These are phyloP conservation scores for Aspergillus ostianus DNA, from an alignment of 495 filamentous ascomycete species.

Conservation along the genomic window DNA sequence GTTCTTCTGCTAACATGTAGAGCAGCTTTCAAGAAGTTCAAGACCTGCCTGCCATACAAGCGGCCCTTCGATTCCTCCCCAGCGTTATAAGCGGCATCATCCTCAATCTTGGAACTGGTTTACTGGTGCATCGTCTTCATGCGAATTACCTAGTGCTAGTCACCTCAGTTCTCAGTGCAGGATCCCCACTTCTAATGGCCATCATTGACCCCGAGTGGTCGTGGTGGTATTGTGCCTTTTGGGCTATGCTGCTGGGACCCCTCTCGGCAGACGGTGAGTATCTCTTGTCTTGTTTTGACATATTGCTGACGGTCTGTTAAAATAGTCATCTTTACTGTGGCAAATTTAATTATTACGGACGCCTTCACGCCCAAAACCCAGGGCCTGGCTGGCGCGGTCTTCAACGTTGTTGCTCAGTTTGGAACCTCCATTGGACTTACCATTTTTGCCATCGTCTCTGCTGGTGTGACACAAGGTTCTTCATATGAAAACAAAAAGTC, in stretches of 20 bases:
- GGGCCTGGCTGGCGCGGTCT: slow-evolving; percentile 56
- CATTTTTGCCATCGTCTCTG: slow-evolving; percentile 47
- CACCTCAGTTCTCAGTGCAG: no score
- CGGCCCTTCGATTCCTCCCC: slow-evolving; percentile 1
- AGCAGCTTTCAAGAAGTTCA: slow-evolving; percentile 3
- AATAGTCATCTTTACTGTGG: slow-evolving; percentile 45
- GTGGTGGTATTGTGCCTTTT: no score
- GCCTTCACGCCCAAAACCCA: slow-evolving; percentile 23
- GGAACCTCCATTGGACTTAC: slow-evolving; percentile 56
- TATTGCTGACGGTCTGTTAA: no score
- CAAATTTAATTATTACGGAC: slow-evolving; percentile 51
- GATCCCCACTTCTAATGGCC: no score
- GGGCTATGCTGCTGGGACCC: no score
- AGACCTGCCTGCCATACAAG: not conserved
- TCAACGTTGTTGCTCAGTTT: slow-evolving; percentile 57
- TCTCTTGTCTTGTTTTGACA: no score
- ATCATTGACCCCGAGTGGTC: no score
- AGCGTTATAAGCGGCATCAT: not conserved
- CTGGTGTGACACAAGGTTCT: slow-evolving; percentile 30
- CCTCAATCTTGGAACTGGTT: not conserved
- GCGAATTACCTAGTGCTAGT: no score
- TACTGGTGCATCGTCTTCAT: no score
- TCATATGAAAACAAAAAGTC: no score
- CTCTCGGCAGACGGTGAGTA: no score
- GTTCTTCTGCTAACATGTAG: not conserved